Evolutionary conservation across 1,139 yeast genomes (phyloP).

Genomic region (Yamadazyma diddensiae): DNA sequence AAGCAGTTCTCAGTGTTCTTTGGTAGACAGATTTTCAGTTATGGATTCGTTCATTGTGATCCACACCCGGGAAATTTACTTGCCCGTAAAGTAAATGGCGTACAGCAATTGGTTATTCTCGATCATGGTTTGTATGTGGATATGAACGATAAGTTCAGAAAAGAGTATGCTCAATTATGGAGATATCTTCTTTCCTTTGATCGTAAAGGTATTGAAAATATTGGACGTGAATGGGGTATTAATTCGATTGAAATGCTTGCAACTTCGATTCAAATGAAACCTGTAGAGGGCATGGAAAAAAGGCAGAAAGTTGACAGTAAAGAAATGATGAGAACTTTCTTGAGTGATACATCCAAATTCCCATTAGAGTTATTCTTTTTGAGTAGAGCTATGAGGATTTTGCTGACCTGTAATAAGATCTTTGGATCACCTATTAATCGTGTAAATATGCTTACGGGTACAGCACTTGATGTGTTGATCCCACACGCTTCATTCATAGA

Average conservation of each 20-base stretch:
- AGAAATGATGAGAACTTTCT: conserved; percentile 34
- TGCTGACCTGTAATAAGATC: conserved; percentile 63
- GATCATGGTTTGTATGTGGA: conserved; percentile 74
- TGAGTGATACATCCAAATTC: conserved; percentile 61
- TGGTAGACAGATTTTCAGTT: conserved; percentile 67
- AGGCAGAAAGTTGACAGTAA: conserved; percentile 24
- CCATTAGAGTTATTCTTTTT: conserved; percentile 67
- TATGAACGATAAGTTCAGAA: conserved; percentile 48
- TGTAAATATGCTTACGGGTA: conserved; percentile 56
- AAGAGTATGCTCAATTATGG: conserved; percentile 64
- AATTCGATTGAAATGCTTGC: conserved; percentile 66
- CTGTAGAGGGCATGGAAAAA: conserved; percentile 24
- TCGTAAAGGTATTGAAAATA: conserved; percentile 41
- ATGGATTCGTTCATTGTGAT: conserved; percentile 79
- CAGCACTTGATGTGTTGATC: conserved; percentile 39
- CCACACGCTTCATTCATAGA: conserved; percentile 17
- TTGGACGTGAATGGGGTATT: conserved; percentile 67
- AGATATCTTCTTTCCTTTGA: conserved; percentile 56
- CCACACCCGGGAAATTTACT: conserved; percentile 82
- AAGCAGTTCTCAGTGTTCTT: conserved; percentile 52
- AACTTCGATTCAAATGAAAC: conserved; percentile 53
- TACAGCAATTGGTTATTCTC: conserved; percentile 62
- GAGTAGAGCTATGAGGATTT: conserved; percentile 69
- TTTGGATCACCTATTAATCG: conserved; percentile 76
- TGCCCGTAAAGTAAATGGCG: conserved; percentile 35